A percentile compares a stretch with the other conserved stretches of the same genome.
These are phyloP conservation scores for Eutypella sp. DNA, from an alignment of 2,329 filamentous ascomycete genomes.

Conservation along the genomic window DNA sequence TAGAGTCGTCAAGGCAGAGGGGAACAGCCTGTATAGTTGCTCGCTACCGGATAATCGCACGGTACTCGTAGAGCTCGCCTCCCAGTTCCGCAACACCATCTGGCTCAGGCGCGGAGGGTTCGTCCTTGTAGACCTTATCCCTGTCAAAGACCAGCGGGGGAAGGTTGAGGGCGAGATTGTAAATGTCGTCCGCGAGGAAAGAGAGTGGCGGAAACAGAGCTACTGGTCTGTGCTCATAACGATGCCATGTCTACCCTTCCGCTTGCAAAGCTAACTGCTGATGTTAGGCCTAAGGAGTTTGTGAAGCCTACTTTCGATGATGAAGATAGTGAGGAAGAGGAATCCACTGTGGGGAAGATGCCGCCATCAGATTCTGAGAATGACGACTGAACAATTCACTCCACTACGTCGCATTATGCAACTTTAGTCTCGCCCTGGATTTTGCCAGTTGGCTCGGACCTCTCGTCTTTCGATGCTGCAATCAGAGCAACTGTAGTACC, in stretches of 20 bases:
- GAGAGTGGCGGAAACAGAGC: constrained; percentile 78
- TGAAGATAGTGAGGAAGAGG: constrained; percentile 66
- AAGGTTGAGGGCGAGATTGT: constrained; percentile 85
- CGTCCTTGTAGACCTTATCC: constrained; percentile 70
- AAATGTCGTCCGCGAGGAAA: constrained; percentile 89
- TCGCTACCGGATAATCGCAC: constrained; percentile 61
- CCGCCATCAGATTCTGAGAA: constrained; percentile 77
- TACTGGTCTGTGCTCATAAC: constrained; percentile 65
- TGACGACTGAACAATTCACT: constrained; percentile 34
- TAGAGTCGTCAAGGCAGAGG: constrained; percentile 74
- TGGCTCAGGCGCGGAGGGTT: constrained; percentile 90
- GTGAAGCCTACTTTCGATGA: constrained; percentile 53
- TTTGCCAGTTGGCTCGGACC: constrained; percentile 8
- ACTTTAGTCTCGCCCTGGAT: constrained; percentile 17
- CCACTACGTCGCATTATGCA: constrained; percentile 8
- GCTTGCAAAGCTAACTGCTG: constrained; percentile 15
- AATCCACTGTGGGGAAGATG: constrained; percentile 79
- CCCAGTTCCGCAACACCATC: constrained; percentile 84
- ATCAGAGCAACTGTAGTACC: constrained; percentile 58
- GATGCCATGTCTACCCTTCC: constrained; percentile 2
- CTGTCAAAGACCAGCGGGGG: constrained; percentile 62
- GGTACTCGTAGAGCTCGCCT: constrained; percentile 74
- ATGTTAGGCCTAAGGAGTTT: constrained; percentile 72
- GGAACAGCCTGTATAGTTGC: constrained; percentile 85
- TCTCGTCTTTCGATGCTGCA: constrained; percentile 39